Evolutionary conservation across 2,329 filamentous ascomycete species (phyloP).

Genomic region (Phialocephala subalpina): DNA sequence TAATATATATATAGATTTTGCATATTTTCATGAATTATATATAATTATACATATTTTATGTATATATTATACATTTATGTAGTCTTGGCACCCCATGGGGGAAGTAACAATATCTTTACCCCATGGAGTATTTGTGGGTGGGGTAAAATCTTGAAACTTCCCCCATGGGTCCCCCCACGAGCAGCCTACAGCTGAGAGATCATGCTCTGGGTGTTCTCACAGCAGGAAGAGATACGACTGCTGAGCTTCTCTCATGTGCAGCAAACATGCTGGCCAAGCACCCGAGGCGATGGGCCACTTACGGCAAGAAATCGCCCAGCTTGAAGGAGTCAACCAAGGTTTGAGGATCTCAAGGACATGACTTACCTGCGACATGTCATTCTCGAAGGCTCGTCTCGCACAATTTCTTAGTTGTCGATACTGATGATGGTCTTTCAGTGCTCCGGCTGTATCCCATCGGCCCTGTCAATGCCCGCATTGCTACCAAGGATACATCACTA

Average conservation of each 20-base stretch:
- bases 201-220: not conserved
- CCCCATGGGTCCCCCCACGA: too few relatives aligned
- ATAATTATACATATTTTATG: too few relatives aligned
- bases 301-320: not conserved
- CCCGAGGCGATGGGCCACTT: not conserved
- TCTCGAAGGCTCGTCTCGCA: not conserved
- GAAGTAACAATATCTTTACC: too few relatives aligned
- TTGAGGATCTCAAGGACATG: not conserved
- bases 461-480: not conserved
- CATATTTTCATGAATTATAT: too few relatives aligned
- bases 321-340: not conserved
- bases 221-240: not conserved
- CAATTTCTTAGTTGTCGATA: not conserved
- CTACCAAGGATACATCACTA: constrained; percentile 3
- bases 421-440: not conserved
- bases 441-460: not conserved
- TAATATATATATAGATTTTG: too few relatives aligned
- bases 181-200: not conserved
- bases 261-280: not conserved
- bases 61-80: too few relatives aligned
- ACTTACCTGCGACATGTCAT: not conserved
- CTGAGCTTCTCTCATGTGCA: not conserved
- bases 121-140: too few relatives aligned
- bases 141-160: too few relatives aligned
- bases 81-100: too few relatives aligned